Evolutionary conservation across 1,139 yeast genomes (phyloP).

Genomic region (Tardiomyces depauwii): DNA sequence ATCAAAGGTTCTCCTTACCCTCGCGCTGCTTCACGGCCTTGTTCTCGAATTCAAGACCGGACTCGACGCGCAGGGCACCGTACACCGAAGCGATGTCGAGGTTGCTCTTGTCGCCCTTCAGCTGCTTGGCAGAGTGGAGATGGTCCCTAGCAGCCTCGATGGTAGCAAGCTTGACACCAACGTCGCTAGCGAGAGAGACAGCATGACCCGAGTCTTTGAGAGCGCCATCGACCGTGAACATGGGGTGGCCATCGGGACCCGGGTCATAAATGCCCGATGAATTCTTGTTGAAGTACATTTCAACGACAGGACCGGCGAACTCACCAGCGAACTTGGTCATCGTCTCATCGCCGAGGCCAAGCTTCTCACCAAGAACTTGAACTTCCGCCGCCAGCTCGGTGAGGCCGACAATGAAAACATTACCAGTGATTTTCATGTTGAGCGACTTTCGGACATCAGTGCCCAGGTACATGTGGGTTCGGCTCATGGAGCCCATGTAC

Average conservation of each 20-base stretch:
- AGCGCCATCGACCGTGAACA: slow-evolving; percentile 18
- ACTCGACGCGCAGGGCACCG: slow-evolving; percentile 18
- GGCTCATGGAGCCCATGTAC: slow-evolving; percentile 19
- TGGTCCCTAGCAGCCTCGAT: slow-evolving; percentile 12
- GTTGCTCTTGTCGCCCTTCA: slow-evolving; percentile 11
- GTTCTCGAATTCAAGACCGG: slow-evolving; percentile 20
- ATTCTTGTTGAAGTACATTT: slow-evolving; percentile 13
- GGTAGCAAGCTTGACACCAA: slow-evolving; percentile 13
- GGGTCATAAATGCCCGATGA: slow-evolving; percentile 13
- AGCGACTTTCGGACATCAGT: slow-evolving; percentile 17
- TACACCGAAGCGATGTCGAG: slow-evolving; percentile 21
- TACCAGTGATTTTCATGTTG: slow-evolving; percentile 20
- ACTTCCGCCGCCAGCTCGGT: slow-evolving; percentile 21
- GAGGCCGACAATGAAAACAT: slow-evolving; percentile 18
- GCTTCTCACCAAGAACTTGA: slow-evolving; percentile 17
- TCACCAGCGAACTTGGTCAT: slow-evolving; percentile 13
- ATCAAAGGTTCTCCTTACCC: neutral
- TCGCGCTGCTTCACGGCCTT: slow-evolving; percentile 14
- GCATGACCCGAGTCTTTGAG: slow-evolving; percentile 19
- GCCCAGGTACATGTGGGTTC: slow-evolving; percentile 15
- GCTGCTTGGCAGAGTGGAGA: slow-evolving; percentile 12
- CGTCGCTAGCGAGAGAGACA: slow-evolving; percentile 12
- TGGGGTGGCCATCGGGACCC: slow-evolving; percentile 13
- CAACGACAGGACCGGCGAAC: slow-evolving; percentile 13
- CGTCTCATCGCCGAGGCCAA: slow-evolving; percentile 14